Conservation (phyloP, 805 yeast genomes). For the Saccharomycopsis schoenii region DNA sequence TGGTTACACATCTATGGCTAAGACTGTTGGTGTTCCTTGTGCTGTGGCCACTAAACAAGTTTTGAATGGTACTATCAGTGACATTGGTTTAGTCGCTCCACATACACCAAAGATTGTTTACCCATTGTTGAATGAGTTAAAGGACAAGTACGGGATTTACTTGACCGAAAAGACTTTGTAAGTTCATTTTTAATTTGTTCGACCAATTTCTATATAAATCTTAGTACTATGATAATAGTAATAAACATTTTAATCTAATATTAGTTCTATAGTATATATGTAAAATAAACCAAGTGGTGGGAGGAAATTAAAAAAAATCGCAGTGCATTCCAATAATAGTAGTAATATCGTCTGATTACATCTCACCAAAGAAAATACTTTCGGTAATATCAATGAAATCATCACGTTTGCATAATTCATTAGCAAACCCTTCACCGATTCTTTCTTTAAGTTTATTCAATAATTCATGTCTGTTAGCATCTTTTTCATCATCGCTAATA, state of each 20-base stretch:
- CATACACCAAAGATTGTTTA: constrained; percentile 82
- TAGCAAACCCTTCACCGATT: constrained; percentile 52
- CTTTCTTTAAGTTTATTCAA: constrained; percentile 38
- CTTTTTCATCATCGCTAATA: constrained; percentile 21
- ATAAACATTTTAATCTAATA: background rate
- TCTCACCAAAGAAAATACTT: constrained; percentile 65
- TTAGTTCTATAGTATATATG: background rate
- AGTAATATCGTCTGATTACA: background rate
- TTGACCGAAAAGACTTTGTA: constrained; percentile 70
- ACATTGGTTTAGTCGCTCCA: constrained; percentile 88
- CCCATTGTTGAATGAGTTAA: constrained; percentile 84
- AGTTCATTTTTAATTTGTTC: background rate
- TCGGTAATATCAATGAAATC: constrained; percentile 42
- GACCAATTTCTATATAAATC: background rate
- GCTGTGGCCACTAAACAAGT: constrained; percentile 89
- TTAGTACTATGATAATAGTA: background rate
- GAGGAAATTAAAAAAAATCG: background rate
- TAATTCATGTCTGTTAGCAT: background rate
- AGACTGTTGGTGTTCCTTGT: constrained; percentile 96
- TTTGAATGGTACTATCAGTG: constrained; percentile 65
- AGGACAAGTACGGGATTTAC: constrained; percentile 81
- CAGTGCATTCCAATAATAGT: too few species aligned
- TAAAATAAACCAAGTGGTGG: background rate
- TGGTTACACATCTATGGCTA: constrained; percentile 97
- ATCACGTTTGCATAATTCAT: constrained; percentile 35